Base-by-base conservation (phyloP, 176 grass and related monocot species). In the Cymbopogon citratus region DNA sequence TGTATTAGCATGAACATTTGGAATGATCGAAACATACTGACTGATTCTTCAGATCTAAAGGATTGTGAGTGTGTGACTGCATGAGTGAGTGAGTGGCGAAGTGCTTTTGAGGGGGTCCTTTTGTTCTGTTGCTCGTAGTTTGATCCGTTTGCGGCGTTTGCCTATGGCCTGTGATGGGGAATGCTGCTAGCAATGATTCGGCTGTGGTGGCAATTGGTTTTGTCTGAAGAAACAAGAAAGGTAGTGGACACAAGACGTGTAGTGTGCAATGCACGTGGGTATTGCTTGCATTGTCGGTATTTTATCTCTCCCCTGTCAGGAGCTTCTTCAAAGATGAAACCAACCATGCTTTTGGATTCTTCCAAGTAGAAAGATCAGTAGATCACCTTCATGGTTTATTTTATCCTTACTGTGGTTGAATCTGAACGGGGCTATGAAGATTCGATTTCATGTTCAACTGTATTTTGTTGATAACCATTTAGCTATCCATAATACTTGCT, bases 91-190 rank as follows among this genome's bases (percentile, higher is more conserved):
- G 67, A n/a, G 76, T 84, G 75, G 77, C 39, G 24, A 86, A 61
- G 73, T 85, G 73, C 83, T 89, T 86, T 89, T 86, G 83, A 85
- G 87, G 61, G 61, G 59, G 45, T 10, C 9, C 39, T 85, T 90
- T 85, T 90, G 35, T 82, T 81, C 14, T 87, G 28, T 66, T 56
- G 71, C 60, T 86, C 3, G 64, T 79, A 54, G 60, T 66, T 75
- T 80, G 63, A 49, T 89, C 46, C 83, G 56, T 84, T 79, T 13
- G 44, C 44, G 87, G 31, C 83, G 56, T 84, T 79, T 13, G 44
- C 44, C 43, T 23, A 63, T 73, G 73, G 44, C 24, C 13, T 72
- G 24, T 72, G 24, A 48, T 48, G 67, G 34, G 76, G 80, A 66
- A 78, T 84, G 85, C 60, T 56, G 90, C 60, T 67, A 74, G 49